These are phyloP conservation scores for Trifolium repens DNA, from an alignment of 306 rosid species.

Conservation along the genomic window DNA sequence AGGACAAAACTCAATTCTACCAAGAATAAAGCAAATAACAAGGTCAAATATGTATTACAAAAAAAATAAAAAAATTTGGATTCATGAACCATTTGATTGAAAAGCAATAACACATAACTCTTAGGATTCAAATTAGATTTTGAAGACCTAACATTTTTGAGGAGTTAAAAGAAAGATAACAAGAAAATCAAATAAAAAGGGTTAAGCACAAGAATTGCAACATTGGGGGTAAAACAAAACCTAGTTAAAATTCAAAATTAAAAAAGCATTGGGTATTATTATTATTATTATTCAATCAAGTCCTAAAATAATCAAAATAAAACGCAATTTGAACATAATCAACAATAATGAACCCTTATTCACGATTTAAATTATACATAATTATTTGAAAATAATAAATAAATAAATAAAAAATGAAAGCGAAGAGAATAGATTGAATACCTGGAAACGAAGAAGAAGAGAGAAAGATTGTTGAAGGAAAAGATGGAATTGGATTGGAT, in stretches of 20 bases:
- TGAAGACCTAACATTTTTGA: slow-evolving; percentile 42
- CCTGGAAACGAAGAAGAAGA: slow-evolving; percentile 9
- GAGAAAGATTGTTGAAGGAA: neutral
- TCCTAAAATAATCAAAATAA: neutral
- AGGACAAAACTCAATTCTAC: slow-evolving; percentile 9
- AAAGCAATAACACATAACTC: slow-evolving; percentile 5
- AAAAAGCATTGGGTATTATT: slow-evolving; percentile 35
- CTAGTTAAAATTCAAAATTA: slow-evolving; percentile 32
- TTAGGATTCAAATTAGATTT: slow-evolving; percentile 37
- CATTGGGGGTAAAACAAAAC: neutral
- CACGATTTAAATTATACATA: slow-evolving; percentile 22
- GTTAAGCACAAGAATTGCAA: slow-evolving; percentile 19
- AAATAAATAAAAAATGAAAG: neutral
- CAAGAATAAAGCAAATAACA: slow-evolving; percentile 23
- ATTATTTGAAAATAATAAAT: neutral
- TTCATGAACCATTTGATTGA: slow-evolving; percentile 30
- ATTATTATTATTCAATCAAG: slow-evolving; percentile 29
- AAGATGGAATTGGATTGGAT: slow-evolving; percentile 17
- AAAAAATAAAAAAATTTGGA: neutral
- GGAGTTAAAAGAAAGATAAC: neutral
- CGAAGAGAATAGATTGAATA: neutral
- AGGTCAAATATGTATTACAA: neutral
- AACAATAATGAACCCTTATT: slow-evolving; percentile 14
- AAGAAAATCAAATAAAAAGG: neutral
- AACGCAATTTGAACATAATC: slow-evolving; percentile 33